Evolutionary conservation across 2,329 filamentous ascomycete species (phyloP), one percentile per base, ranked within the genome.

Genomic region (Aspergillus hortae): DNA sequence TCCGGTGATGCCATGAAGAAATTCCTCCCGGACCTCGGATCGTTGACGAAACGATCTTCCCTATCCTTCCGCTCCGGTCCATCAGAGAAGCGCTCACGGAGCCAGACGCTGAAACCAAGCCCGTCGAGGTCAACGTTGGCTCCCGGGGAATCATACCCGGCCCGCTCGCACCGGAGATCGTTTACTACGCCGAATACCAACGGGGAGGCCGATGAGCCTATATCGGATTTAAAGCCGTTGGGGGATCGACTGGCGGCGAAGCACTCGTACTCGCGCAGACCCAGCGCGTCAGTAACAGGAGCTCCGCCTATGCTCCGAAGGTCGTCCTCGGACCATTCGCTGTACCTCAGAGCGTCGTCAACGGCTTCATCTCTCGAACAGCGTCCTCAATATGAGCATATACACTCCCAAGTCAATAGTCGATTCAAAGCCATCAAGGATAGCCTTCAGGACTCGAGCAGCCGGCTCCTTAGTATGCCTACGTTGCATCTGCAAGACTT

Each of bases 381-480:
- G 65, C 89, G 92, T 61, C 83, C 84, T 36, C 81, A 86, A 42
- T 97, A 94, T 68, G 83, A 88, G 46, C 79, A 94, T 68, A 84
- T 95, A 11, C 83, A 86, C 41, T 88, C 90, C 55, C 89, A 94
- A 75, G 87, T 92, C 59, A 97, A 96, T 63, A 90, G 88, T 60
- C 82, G 92, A 40, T 80, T 94, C 65, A 95, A 95, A 73, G 92
- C 92, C 4, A 89, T 97, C 67, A 88, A 86, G 65, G 92, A 96
- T 67, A 95, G 88, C 65, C 83, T 89, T 56, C 86, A 90, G 65
- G 91, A 96, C 61, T 89, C 91, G 2, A 89, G 85, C 49, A 89
- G 85, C 64, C 79, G 90, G 65, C 83, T 79, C 41, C 71, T 77
- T 17, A 77, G 71, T 61, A 72, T 77, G 63, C 74, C 75, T 4